Percentiles rank a stretch among this genome's conserved stretches.
phyloP scores from a whole-genome alignment of 2,329 filamentous ascomycete species.

The Ophiostoma montium region DNA sequence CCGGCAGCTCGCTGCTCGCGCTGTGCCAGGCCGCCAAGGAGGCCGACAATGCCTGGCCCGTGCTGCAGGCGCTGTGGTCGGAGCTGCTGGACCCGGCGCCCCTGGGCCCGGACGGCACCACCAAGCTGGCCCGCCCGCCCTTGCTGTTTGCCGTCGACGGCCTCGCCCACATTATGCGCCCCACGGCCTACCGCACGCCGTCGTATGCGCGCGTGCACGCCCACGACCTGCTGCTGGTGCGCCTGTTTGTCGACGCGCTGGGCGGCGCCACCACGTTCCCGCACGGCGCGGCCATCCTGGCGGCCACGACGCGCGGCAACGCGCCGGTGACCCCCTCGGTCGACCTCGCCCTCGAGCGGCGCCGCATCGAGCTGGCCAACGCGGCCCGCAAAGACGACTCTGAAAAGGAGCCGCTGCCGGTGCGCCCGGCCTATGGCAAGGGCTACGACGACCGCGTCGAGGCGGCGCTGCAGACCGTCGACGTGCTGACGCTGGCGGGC shows the following conservation, averaged over 20 bases:
- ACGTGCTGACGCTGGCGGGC: constrained; percentile 46
- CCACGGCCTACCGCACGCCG: constrained; percentile 60
- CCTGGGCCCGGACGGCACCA: constrained; percentile 3
- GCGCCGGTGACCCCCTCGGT: constrained; percentile 49
- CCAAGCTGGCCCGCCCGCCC: constrained; percentile 27
- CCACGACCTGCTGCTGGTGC: constrained; percentile 66
- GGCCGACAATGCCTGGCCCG: constrained; percentile 61
- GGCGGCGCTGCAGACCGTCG: constrained; percentile 34
- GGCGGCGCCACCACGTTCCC: constrained; percentile 40
- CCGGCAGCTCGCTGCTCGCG: constrained; percentile 49
- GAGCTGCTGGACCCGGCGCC: constrained; percentile 48
- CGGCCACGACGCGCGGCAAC: constrained; percentile 61
- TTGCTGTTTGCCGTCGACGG: constrained; percentile 69
- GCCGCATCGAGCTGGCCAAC: constrained; percentile 28
- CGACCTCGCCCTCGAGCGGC: constrained; percentile 49
- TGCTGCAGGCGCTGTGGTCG: constrained; percentile 67
- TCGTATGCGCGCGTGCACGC: constrained; percentile 66
- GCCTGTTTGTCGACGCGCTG: constrained; percentile 61
- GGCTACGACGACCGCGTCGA: constrained; percentile 44
- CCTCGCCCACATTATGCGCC: constrained; percentile 65
- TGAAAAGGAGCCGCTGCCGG: constrained; percentile 16
- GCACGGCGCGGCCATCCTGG: constrained; percentile 71
- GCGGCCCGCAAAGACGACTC: not conserved
- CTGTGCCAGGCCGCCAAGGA: constrained; percentile 61
- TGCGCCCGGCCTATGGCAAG: constrained; percentile 37